Conservation (phyloP, 1,284 basidiomycete genomes). For the Cryptococcus amylolentus region DNA sequence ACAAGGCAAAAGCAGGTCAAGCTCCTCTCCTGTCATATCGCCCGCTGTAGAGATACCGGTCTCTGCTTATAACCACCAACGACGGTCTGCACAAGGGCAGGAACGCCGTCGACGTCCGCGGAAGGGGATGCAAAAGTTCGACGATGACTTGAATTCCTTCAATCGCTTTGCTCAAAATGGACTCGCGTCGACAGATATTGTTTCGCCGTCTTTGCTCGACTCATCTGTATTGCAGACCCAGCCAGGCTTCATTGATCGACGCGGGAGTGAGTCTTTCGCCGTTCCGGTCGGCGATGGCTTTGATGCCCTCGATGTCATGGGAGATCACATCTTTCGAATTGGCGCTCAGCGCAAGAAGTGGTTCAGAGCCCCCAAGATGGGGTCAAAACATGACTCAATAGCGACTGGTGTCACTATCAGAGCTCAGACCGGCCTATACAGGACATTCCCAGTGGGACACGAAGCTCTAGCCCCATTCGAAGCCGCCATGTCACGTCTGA, state of each 20-base stretch:
- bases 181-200: constrained; percentile 7
- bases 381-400: constrained; percentile 19
- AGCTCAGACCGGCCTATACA: constrained; percentile 34
- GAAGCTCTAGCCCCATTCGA: constrained; percentile 33
- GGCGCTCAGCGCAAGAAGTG: constrained; percentile 38
- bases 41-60: constrained; percentile 11
- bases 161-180: constrained; percentile 35
- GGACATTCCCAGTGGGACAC: constrained; percentile 37
- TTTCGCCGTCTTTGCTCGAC: background rate
- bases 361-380: constrained; percentile 34
- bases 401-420: constrained; percentile 39
- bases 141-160: constrained; percentile 31
- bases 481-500: constrained; percentile 29
- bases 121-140: constrained; percentile 24
- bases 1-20: background rate
- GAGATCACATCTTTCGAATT: constrained; percentile 40
- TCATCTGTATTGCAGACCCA: constrained; percentile 6
- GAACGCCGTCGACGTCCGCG: constrained; percentile 17
- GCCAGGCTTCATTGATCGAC: background rate
- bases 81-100: constrained; percentile 5
- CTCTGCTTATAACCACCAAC: too few species aligned
- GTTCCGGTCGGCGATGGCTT: constrained; percentile 35
- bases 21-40: background rate
- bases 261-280: constrained; percentile 12
- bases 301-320: constrained; percentile 44